A percentile compares a stretch with the other conserved stretches of the same genome.
phyloP scores from a whole-genome alignment of 495 filamentous ascomycete species.

The Durotheca rogersii region DNA sequence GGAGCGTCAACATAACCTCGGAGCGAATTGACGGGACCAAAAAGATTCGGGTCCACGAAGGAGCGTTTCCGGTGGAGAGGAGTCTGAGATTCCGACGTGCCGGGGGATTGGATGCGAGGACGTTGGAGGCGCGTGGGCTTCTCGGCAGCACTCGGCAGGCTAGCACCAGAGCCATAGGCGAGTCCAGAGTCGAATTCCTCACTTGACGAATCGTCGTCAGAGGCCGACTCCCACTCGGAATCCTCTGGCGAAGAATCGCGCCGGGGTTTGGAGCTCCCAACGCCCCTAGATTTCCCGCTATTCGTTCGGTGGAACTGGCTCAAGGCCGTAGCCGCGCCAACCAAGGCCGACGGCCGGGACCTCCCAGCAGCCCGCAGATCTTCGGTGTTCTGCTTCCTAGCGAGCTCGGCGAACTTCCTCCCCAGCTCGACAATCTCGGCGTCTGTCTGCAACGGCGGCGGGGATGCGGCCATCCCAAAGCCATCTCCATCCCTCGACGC shows the following conservation, averaged over 20 bases:
- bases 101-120: slow-evolving; percentile 20
- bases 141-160: slow-evolving; percentile 12
- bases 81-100: slow-evolving; percentile 13
- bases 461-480: slow-evolving; percentile 15
- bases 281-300: slow-evolving; percentile 36
- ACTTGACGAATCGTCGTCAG: slow-evolving; percentile 45
- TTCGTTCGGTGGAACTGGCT: slow-evolving; percentile 39
- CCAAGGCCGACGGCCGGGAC: slow-evolving; percentile 40
- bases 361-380: slow-evolving; percentile 45
- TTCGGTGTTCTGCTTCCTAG: slow-evolving; percentile 43
- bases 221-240: slow-evolving; percentile 49
- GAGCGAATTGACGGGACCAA: slow-evolving; percentile 56
- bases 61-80: slow-evolving; percentile 45
- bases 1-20: slow-evolving; percentile 51
- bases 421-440: slow-evolving; percentile 53
- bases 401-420: slow-evolving; percentile 47
- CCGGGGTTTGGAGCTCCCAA: slow-evolving; percentile 40
- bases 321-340: slow-evolving; percentile 40
- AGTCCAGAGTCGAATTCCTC: slow-evolving; percentile 43
- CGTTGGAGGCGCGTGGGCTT: slow-evolving; percentile 21
- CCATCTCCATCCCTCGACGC: slow-evolving; percentile 14
- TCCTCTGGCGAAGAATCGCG: slow-evolving; percentile 39
- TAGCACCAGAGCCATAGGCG: slow-evolving; percentile 46
- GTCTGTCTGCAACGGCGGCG: slow-evolving; percentile 44
- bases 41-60: slow-evolving; percentile 53